These are phyloP conservation scores for Phytopythium boreale DNA, from an alignment of 352 stramenopile genomes.

Conservation along the genomic window DNA sequence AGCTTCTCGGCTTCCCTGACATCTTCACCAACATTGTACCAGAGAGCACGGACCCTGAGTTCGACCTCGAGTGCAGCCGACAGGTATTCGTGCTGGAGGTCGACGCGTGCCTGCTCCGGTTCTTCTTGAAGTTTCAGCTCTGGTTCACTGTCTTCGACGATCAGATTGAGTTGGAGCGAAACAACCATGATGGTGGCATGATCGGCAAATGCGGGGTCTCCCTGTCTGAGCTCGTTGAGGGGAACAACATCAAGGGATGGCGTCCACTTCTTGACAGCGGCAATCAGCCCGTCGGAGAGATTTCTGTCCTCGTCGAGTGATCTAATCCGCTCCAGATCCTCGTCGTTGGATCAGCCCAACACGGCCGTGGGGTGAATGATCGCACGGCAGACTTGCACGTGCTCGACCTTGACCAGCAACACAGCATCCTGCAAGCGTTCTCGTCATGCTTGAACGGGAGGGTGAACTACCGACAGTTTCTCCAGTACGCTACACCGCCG, in stretches of 20 bases:
- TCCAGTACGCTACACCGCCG: slow-evolving; percentile 45
- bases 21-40: slow-evolving; percentile 86
- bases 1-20: slow-evolving; percentile 87
- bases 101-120: slow-evolving; percentile 72
- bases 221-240: slow-evolving; percentile 64
- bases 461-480: slow-evolving; percentile 73
- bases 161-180: slow-evolving; percentile 34
- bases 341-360: slow-evolving; percentile 35
- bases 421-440: slow-evolving; percentile 60
- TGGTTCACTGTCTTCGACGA: slow-evolving; percentile 89
- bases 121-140: slow-evolving; percentile 78
- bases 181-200: slow-evolving; percentile 43
- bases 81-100: slow-evolving; percentile 72
- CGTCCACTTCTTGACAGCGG: slow-evolving; percentile 62
- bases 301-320: slow-evolving; percentile 76
- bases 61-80: slow-evolving; percentile 56
- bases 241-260: slow-evolving; percentile 68
- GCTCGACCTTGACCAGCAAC: slow-evolving; percentile 71
- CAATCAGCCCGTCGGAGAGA: slow-evolving; percentile 54
- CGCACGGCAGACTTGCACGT: slow-evolving; percentile 40
- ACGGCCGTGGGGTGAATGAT: slow-evolving; percentile 23
- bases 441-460: slow-evolving; percentile 52
- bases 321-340: slow-evolving; percentile 72
- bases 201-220: slow-evolving; percentile 73
- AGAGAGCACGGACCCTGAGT: slow-evolving; percentile 62